Conservation (phyloP, 106 monocot species). For the Iris macrosiphon region DNA sequence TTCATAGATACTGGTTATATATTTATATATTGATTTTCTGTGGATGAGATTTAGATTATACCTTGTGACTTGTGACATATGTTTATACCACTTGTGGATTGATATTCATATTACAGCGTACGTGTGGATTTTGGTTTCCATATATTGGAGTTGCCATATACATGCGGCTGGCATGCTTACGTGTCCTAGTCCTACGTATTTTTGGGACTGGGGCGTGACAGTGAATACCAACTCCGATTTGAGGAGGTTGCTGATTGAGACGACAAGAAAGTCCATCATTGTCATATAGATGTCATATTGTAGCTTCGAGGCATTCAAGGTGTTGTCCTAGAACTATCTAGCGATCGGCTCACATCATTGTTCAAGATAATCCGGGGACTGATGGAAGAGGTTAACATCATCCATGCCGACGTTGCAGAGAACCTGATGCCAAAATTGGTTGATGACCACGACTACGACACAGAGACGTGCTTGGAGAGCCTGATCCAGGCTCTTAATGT, state of each 20-base stretch:
- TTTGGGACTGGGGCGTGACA: no score
- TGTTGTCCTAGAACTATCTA: constrained; percentile 6
- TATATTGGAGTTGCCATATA: no score
- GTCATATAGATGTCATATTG: constrained; percentile 13
- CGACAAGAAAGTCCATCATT: background rate
- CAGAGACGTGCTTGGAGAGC: background rate
- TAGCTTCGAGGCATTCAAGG: background rate
- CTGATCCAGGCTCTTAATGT: background rate
- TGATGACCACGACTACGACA: background rate
- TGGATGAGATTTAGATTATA: no score
- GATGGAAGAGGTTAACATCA: constrained; percentile 7
- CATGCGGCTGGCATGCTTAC: no score
- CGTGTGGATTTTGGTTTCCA: no score
- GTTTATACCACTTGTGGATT: no score
- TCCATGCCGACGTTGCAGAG: constrained; percentile 21
- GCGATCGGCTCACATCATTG: constrained; percentile 1
- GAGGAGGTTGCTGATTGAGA: background rate
- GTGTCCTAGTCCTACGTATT: no score
- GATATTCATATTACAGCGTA: no score
- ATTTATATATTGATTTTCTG: no score
- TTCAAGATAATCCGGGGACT: background rate
- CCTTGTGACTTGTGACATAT: no score
- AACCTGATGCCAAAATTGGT: constrained; percentile 6
- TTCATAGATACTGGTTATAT: no score
- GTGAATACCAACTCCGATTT: background rate